phyloP scores from a whole-genome alignment of 306 rosid genomes.

The Rosa lucieae region DNA sequence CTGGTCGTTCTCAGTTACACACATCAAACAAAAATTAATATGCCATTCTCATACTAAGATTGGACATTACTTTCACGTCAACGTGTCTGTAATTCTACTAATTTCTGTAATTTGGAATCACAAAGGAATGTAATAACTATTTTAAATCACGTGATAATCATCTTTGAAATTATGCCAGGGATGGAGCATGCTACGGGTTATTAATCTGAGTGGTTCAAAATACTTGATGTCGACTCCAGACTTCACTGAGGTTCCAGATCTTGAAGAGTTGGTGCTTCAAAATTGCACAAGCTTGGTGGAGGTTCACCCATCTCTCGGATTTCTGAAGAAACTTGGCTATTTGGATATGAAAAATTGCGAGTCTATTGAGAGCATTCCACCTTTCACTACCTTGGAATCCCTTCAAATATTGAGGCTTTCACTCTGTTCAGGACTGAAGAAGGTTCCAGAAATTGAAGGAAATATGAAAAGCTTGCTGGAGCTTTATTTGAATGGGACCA shows the following conservation, averaged over 20 bases:
- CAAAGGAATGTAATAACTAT: too few relatives aligned
- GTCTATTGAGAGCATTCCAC: background rate
- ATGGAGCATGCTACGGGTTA: too few relatives aligned
- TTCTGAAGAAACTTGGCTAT: background rate
- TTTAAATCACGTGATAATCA: too few relatives aligned
- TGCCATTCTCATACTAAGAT: background rate
- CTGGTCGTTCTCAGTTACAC: background rate
- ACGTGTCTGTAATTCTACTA: too few relatives aligned
- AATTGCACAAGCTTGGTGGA: slow-evolving; percentile 13
- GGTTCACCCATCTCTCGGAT: slow-evolving; percentile 18
- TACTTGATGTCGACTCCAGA: slow-evolving; percentile 1
- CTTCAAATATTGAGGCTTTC: slow-evolving; percentile 8
- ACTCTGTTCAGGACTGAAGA: slow-evolving; percentile 17
- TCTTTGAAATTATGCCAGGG: too few relatives aligned
- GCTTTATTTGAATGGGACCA: background rate
- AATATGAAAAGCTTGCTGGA: background rate
- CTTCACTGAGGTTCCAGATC: slow-evolving; percentile 7
- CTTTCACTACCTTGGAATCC: background rate
- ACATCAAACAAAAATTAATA: background rate
- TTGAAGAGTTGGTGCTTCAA: slow-evolving; percentile 12
- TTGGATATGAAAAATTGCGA: slow-evolving; percentile 4
- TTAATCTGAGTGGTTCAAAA: too few relatives aligned
- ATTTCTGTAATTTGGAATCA: too few relatives aligned
- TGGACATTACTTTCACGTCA: too few relatives aligned
- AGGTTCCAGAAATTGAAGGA: background rate